Evolutionary conservation across 2,329 filamentous ascomycete species (phyloP), one percentile per base, ranked within the genome.

Genomic region (Aulographum hederae): DNA sequence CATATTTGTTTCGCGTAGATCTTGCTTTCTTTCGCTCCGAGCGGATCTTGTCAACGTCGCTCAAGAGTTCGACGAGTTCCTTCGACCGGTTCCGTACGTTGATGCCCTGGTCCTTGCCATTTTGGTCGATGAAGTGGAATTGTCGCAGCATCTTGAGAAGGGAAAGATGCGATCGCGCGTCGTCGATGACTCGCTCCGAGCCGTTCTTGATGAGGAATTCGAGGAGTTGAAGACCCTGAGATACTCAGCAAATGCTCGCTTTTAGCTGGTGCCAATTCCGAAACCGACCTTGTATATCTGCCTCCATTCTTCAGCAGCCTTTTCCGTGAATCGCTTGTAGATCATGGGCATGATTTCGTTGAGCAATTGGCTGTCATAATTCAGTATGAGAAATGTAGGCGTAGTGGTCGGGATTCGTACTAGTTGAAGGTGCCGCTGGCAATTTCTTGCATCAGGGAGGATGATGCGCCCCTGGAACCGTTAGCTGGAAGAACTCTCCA

Each of bases 321-420:
- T 98, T 54, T 98, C 89, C 38, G 89, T 98, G 56, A 98, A 98
- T 41, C 89, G 80, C 49, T 91, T 89, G 63, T 98, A 98, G 50
- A 98, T 93, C 82, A 98, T 89, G 42, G 89, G 89, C 89, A 98
- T 98, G 52, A 98, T 95, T 57, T 98, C 89, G 56, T 95, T 95
- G 35, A 98, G 73, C 32, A 85, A 72, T 72, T 93, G 84, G 53
- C 86, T 94, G 50, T 35, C 26, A 5, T 13, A 29, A 39, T 46
- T 52, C 34, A 52, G 45, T 26, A 8, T 6, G 5, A 13, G 8
- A 17, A n/a, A 25, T 25, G 21, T n/a, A n/a, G n/a, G n/a, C n/a
- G n/a, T n/a, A n/a, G n/a, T n/a, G n/a, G 5, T 30, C 14, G 20
- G 21, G 17, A 27, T 13, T 38, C 81, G 49, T 63, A 95, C 89